Conservation (phyloP, 495 filamentous ascomycete genomes). For the Aspergillus cavernicola region DNA sequence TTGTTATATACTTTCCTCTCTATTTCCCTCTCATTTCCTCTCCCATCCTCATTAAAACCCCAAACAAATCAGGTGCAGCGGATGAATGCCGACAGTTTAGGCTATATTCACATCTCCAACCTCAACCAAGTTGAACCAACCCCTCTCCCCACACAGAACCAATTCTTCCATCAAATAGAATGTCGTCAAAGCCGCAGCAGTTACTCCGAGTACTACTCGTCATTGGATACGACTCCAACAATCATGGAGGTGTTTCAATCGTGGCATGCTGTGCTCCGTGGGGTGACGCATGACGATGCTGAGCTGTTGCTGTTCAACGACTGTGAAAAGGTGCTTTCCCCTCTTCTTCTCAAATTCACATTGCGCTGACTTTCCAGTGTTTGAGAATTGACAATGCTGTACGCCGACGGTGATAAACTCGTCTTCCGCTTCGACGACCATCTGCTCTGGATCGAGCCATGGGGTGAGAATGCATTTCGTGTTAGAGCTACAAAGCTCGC, state of each 20-base stretch:
- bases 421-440: conserved; percentile 51
- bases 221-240: background rate
- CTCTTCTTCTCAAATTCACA: background rate
- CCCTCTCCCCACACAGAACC: background rate
- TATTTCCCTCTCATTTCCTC: no score
- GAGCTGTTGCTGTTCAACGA: background rate
- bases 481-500: conserved; percentile 49
- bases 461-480: conserved; percentile 52
- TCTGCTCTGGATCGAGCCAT: conserved; percentile 51
- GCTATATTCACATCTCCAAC: background rate
- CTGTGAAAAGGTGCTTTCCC: background rate
- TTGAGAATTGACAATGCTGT: conserved; percentile 35
- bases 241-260: background rate
- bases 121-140: background rate
- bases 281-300: background rate
- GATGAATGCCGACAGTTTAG: no score
- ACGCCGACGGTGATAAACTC: conserved; percentile 34
- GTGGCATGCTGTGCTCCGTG: background rate
- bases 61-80: no score
- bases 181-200: background rate
- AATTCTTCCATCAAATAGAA: conserved; percentile 3
- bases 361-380: background rate
- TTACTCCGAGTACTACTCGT: background rate
- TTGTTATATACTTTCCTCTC: no score
- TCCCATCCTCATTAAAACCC: no score